A percentile compares a stretch with the other conserved stretches of the same genome.
Evolutionary conservation across 768 basidiomycete genomes (phyloP).

Genomic region (Astraeus odoratus): DNA sequence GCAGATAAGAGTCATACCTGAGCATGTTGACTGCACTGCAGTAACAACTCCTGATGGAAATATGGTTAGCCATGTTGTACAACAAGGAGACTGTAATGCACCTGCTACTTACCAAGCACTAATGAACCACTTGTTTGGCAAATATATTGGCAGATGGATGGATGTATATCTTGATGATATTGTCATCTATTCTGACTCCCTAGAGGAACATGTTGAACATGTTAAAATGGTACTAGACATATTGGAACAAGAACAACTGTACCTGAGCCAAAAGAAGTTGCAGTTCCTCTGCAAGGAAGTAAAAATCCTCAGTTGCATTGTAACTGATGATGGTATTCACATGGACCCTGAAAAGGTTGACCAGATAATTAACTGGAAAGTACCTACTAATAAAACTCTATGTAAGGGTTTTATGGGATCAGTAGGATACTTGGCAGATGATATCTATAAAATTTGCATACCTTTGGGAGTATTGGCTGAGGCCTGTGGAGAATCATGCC

Average conservation of each 20-base stretch:
- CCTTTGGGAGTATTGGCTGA: conserved; percentile 31
- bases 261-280: conserved; percentile 31
- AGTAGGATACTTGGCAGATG: conserved; percentile 27
- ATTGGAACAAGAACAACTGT: conserved; percentile 29
- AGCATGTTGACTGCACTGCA: conserved; percentile 19
- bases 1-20: conserved; percentile 20
- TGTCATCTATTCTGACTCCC: conserved; percentile 26
- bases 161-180: conserved; percentile 32
- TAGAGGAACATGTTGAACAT: conserved; percentile 25
- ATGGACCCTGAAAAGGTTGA: conserved; percentile 42
- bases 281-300: conserved; percentile 26
- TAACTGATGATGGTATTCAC: conserved; percentile 31
- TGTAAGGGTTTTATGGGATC: conserved; percentile 30
- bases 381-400: conserved; percentile 27
- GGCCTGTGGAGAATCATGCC: conserved; percentile 8
- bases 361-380: conserved; percentile 29
- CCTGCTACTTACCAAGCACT: conserved; percentile 36
- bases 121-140: conserved; percentile 35
- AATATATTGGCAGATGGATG: conserved; percentile 26
- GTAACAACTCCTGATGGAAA: conserved; percentile 37
- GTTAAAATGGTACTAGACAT: conserved; percentile 30
- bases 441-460: conserved; percentile 26
- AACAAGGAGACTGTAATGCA: conserved; percentile 27
- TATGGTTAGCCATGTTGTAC: conserved; percentile 36
- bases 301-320: conserved; percentile 30